Base-by-base conservation (phyloP, 495 filamentous ascomycete species). In the Trichoderma virens region DNA sequence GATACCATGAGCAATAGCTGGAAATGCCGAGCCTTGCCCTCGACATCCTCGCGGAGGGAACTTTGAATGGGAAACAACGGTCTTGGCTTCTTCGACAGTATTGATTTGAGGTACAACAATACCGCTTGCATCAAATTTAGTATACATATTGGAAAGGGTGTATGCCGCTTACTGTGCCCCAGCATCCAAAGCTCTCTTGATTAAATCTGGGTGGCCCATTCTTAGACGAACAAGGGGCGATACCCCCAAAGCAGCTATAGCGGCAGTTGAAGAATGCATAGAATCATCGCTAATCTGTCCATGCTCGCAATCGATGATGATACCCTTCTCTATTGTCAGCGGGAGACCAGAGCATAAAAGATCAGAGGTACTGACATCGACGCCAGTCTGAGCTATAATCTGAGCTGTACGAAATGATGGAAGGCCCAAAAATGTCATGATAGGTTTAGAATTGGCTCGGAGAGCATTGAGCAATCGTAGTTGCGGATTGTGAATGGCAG, bases 371-470 rank as follows among this genome's bases (percentile, higher is more conserved):
- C 38, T 41, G 4, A 41, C 38, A 41, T 41, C 38, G 5, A 41
- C 38, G 4, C 38, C 38, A 18, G 38, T 41, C 11, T 41, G 38
- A 41, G 38, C 38, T 41, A 41, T 18, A 18, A 41, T 41, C 18
- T 41, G 38, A 18, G 38, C 74, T 51, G 66, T 67, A 23, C 75
- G 74, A 14, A 76, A 68, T 4, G 73, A 76, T 0, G 75, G 75
- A 34, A 78, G 68, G 39, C 71, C 76, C 68, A 76, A 71, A 65
- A 78, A 77, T 7, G 76, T 77, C 70, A 77, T 70, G 0, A 76
- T 54, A 0, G 75, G 75, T 64, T 70, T 74, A n/a, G 72, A 70
- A 38, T 65, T 66, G 45, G 66, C 60, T 61, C 68, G 69, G 59
- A 76, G 61, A 39, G 71, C 73, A 62, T 76, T 78, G 61, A 78